Evolutionary conservation across 2,329 filamentous ascomycete species (phyloP), one percentile per base, ranked within the genome.

Genomic region (Diaporthe ampelina): DNA sequence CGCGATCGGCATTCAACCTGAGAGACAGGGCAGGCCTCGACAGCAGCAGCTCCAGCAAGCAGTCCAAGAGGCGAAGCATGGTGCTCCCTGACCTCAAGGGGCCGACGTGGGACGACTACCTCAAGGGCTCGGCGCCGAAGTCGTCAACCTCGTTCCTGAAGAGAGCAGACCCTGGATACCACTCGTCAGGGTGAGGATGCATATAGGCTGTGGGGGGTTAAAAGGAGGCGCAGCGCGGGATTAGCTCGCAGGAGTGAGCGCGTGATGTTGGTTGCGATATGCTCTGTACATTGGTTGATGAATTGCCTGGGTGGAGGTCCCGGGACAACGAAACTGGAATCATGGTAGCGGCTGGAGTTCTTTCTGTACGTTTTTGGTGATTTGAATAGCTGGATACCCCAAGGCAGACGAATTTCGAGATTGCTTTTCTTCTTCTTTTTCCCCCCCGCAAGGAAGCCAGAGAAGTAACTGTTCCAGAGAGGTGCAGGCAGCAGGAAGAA

Each of bases 41-140:
- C 37, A 72, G 37, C 40, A 57, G 67, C 45, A 67, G 72, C 67
- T 65, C 29, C 19, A 67, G 71, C 50, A 67, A 70, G 70, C 58
- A 75, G 65, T 63, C 72, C 57, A 76, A 68, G 54, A 73, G 73
- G 70, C 63, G 73, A 61, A 77, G 75, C 68, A 68, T 76, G 52
- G 74, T 73, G 57, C 48, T 69, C 24, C 76, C 59, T 70, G 77
- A 79, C 4, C 77, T 79, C 21, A 78, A 76, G 65, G 78, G 80
- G 4, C 80, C 80, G 70, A 81, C 81, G 21, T 82, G 81, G 81
- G 79, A 79, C 17, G 81, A 82, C 72, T 80, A 79, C 32, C 59
- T 82, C 54, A 77, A 75, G 70, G 76, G 74, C 7, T 76, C 73
- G 63, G 70, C 69, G 61, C 52, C 73, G 54, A 72, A 70, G 72